phyloP scores from a whole-genome alignment of 441 rosid species.

The Populus hybrid region DNA sequence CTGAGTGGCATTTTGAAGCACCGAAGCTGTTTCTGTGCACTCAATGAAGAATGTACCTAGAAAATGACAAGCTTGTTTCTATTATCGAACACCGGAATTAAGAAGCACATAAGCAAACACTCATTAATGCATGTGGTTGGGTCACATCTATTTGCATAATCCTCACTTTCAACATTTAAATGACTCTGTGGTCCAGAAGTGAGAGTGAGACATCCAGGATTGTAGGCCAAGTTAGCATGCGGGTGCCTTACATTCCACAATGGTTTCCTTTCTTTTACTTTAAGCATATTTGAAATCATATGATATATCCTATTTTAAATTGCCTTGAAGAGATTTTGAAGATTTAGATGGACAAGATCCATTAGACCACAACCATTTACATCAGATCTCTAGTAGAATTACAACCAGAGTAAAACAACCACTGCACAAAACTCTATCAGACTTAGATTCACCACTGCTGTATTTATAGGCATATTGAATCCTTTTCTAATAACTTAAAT shows the following conservation, averaged over 20 bases:
- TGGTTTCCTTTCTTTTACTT: background rate
- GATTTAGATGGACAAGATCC: background rate
- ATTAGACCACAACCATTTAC: background rate
- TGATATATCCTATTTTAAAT: background rate
- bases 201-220: background rate
- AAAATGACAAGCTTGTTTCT: conserved; percentile 13
- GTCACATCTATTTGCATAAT: background rate
- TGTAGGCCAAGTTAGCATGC: background rate
- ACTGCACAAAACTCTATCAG: background rate
- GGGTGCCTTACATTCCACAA: background rate
- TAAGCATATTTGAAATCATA: background rate
- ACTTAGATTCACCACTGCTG: background rate
- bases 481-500: background rate
- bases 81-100: conserved; percentile 14
- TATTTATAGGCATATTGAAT: background rate
- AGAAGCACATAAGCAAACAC: background rate
- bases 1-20: conserved; percentile 91
- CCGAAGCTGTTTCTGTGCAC: conserved; percentile 91
- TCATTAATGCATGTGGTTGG: background rate
- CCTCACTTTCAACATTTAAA: background rate
- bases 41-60: conserved; percentile 96
- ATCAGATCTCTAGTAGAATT: background rate
- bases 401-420: background rate
- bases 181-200: background rate
- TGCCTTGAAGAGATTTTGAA: background rate